Evolutionary conservation across 768 basidiomycete genomes (phyloP).

Genomic region (Mycena haematopus): DNA sequence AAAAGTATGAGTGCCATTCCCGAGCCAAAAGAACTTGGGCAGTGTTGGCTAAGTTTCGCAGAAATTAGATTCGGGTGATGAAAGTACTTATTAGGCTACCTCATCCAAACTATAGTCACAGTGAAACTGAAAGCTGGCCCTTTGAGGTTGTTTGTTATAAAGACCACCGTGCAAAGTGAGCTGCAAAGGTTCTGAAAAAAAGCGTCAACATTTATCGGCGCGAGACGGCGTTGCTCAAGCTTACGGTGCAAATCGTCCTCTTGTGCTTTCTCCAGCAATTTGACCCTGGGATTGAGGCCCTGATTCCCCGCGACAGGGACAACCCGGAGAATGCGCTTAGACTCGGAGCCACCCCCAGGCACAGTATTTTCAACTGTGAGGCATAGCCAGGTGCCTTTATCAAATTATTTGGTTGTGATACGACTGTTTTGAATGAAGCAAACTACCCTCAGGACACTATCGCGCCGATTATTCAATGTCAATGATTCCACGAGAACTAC

Average conservation of each 20-base stretch:
- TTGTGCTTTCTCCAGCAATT: conserved; percentile 22
- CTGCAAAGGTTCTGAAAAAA: conserved; percentile 35
- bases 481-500: background rate
- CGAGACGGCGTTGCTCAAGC: background rate
- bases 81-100: conserved; percentile 21
- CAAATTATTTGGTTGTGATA: background rate
- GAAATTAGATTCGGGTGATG: background rate
- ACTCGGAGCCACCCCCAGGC: conserved; percentile 42
- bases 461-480: background rate
- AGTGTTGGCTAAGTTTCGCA: background rate
- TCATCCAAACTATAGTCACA: conserved; percentile 36
- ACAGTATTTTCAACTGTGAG: conserved; percentile 37
- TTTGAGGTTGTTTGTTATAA: conserved; percentile 38
- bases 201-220: background rate
- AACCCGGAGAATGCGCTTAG: conserved; percentile 42
- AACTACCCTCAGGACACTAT: conserved; percentile 36
- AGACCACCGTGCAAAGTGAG: conserved; percentile 40
- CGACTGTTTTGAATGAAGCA: background rate
- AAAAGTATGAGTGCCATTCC: conserved; percentile 23
- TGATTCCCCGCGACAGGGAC: conserved; percentile 36
- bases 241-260: conserved; percentile 28
- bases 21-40: conserved; percentile 18
- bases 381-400: conserved; percentile 39
- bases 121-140: conserved; percentile 38
- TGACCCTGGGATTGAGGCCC: conserved; percentile 33